Evolutionary conservation across 345 rosid genomes (phyloP).

Genomic region (Anacardium occidentale): DNA sequence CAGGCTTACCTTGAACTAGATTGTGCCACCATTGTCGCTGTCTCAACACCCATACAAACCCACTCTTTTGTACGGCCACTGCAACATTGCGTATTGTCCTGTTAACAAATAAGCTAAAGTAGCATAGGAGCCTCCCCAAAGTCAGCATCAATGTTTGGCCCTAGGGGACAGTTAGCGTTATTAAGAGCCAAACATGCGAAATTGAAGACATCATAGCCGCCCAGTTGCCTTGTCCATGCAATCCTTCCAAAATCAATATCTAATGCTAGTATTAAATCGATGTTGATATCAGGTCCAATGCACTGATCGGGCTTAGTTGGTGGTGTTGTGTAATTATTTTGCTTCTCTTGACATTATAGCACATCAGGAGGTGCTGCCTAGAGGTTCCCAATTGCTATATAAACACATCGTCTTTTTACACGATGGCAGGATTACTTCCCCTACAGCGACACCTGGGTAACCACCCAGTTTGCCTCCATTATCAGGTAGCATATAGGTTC

Average conservation of each 20-base stretch:
- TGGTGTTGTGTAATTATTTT: conserved; percentile 34
- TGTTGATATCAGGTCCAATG: conserved; percentile 33
- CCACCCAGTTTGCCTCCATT: conserved; percentile 39
- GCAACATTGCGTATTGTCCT: conserved; percentile 19
- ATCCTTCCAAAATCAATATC: conserved; percentile 33
- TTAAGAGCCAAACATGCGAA: conserved; percentile 41
- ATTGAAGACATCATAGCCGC: conserved; percentile 43
- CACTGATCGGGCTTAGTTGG: conserved; percentile 44
- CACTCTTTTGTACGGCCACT: conserved; percentile 34
- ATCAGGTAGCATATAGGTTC: conserved; percentile 43
- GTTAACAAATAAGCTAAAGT: conserved; percentile 23
- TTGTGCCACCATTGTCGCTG: conserved; percentile 18
- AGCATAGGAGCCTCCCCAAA: conserved; percentile 50
- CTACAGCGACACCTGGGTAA: conserved; percentile 43
- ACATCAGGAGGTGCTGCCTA: conserved; percentile 39
- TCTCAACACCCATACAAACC: conserved; percentile 33
- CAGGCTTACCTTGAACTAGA: conserved; percentile 27
- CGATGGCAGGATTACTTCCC: conserved; percentile 59
- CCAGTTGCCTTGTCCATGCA: conserved; percentile 40
- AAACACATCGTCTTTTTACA: conserved; percentile 30
- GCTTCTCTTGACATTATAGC: conserved; percentile 35
- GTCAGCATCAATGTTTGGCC: conserved; percentile 54
- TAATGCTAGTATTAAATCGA: conserved; percentile 36
- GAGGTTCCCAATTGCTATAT: conserved; percentile 42
- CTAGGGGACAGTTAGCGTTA: conserved; percentile 51